phyloP scores from a whole-genome alignment of 2,329 filamentous ascomycete species.

The Cladosporium sp. region DNA sequence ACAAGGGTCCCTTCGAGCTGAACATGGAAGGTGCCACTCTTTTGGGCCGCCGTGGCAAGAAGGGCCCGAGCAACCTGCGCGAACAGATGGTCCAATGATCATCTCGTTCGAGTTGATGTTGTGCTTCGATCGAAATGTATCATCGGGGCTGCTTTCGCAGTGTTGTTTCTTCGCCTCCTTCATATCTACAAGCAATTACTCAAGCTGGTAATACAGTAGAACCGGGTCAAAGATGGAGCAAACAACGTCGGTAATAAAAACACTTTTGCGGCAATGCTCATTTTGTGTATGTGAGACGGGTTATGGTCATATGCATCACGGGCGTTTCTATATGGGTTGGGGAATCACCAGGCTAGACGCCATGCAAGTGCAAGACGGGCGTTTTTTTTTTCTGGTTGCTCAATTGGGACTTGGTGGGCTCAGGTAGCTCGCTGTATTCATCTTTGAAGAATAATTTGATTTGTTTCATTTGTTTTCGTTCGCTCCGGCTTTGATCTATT shows the following conservation, averaged over 20 bases:
- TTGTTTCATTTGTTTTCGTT: not conserved
- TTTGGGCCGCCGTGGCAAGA: conserved; percentile 65
- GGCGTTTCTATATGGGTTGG: not conserved
- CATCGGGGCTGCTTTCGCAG: not conserved
- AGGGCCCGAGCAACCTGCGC: conserved; percentile 43
- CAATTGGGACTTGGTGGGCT: not conserved
- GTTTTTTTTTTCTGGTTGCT: not conserved
- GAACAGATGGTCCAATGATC: conserved; percentile 26
- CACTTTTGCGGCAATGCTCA: not conserved
- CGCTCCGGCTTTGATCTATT: not conserved
- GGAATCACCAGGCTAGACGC: conserved; percentile 3
- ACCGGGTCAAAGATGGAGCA: not conserved
- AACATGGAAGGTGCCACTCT: conserved; percentile 87
- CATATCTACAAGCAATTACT: not conserved
- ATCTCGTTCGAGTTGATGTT: no score
- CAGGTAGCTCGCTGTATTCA: conserved; percentile 8
- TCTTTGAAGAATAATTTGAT: not conserved
- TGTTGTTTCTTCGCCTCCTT: not conserved
- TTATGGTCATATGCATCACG: conserved; percentile 5
- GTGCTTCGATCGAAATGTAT: not conserved
- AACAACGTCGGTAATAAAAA: not conserved
- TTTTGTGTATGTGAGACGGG: not conserved
- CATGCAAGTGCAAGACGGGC: conserved; percentile 5
- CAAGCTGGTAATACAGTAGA: not conserved
- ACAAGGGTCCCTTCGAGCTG: conserved; percentile 84